These are phyloP conservation scores for Polyrhizophydium stewartii DNA, from an alignment of 371 early-diverging fungal genomes.

Conservation along the genomic window DNA sequence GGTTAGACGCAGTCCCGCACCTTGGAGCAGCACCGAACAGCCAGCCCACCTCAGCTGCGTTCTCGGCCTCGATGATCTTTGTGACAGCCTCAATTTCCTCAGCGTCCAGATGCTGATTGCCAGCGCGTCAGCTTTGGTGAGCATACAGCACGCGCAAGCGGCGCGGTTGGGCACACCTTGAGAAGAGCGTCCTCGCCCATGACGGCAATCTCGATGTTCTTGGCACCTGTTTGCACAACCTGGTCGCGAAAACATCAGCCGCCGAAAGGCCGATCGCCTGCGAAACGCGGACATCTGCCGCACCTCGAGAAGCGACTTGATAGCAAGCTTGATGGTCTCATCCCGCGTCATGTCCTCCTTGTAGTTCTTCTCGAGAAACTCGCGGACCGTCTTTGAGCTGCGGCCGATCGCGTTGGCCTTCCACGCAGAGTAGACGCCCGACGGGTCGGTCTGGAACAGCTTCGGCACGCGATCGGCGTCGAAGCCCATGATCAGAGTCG, in stretches of 20 bases:
- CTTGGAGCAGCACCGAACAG: background rate
- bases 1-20: too few species aligned
- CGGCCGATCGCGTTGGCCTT: slow-evolving; percentile 97
- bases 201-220: slow-evolving; percentile 95
- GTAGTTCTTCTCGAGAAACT: slow-evolving; percentile 97
- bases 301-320: slow-evolving; percentile 88
- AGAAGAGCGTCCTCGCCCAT: slow-evolving; percentile 71
- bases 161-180: background rate
- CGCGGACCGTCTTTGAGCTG: slow-evolving; percentile 93
- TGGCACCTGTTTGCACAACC: slow-evolving; percentile 98
- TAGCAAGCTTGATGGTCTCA: slow-evolving; percentile 84
- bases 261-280: background rate
- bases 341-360: slow-evolving; percentile 74
- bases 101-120: slow-evolving; percentile 57
- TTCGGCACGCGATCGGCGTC: slow-evolving; percentile 79
- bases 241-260: slow-evolving; percentile 8
- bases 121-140: background rate
- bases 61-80: slow-evolving; percentile 85
- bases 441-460: slow-evolving; percentile 98
- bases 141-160: background rate
- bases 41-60: slow-evolving; percentile 77
- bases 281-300: too few species aligned
- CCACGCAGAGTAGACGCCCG: slow-evolving; percentile 99
- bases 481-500: slow-evolving; percentile 93
- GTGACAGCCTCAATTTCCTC: slow-evolving; percentile 84